phyloP scores from a whole-genome alignment of 805 yeast species.

The Metschnikowia lachancei region DNA sequence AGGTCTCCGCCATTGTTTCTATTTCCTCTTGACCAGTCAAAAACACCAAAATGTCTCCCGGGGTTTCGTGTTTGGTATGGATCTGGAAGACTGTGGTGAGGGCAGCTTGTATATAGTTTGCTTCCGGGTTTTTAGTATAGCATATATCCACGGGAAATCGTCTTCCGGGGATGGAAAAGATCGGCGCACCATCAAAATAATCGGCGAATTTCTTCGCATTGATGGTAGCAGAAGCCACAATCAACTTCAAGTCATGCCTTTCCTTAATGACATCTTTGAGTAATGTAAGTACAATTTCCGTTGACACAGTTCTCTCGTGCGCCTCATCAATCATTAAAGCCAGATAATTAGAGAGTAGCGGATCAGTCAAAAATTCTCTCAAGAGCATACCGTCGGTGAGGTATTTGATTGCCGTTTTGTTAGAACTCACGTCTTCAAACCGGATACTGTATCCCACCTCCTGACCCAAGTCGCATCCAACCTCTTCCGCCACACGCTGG shows the following conservation, averaged over 20 bases:
- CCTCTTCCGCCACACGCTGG: conserved; percentile 85
- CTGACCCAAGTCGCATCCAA: conserved; percentile 73
- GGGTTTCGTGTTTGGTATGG: conserved; percentile 60
- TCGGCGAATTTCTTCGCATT: conserved; percentile 84
- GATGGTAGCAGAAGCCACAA: conserved; percentile 92
- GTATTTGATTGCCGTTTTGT: conserved; percentile 73
- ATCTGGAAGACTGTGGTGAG: conserved; percentile 84
- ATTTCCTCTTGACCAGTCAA: conserved; percentile 97
- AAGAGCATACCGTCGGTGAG: conserved; percentile 95
- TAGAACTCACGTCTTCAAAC: conserved; percentile 75
- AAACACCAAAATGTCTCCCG: conserved; percentile 87
- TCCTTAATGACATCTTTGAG: conserved; percentile 63
- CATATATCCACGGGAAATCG: conserved; percentile 87
- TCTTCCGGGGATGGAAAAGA: conserved; percentile 87
- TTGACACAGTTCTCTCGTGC: conserved; percentile 91
- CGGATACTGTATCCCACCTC: conserved; percentile 88
- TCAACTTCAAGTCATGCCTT: conserved; percentile 67
- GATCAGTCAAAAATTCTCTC: conserved; percentile 78
- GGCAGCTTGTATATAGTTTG: conserved; percentile 88
- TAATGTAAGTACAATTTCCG: conserved; percentile 78
- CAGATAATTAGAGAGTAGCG: conserved; percentile 63
- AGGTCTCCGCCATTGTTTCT: conserved; percentile 70
- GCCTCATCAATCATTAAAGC: conserved; percentile 96
- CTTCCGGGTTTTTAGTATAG: conserved; percentile 83
- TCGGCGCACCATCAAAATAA: conserved; percentile 81